These are phyloP conservation scores for Odontarrhena argentea DNA, from an alignment of 345 rosid genomes.

Conservation along the genomic window DNA sequence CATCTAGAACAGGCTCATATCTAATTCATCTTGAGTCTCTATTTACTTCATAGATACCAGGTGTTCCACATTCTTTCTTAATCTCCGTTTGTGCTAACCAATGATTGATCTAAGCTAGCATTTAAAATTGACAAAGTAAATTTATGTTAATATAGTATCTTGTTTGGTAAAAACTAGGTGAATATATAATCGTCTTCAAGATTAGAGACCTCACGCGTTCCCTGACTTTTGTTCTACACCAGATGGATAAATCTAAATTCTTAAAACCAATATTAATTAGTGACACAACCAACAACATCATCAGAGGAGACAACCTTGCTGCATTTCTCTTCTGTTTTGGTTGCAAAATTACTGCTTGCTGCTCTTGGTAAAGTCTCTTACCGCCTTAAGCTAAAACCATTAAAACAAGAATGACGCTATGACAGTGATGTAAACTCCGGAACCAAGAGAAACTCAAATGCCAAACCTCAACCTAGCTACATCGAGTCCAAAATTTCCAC, in stretches of 20 bases:
- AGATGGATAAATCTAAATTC: no score
- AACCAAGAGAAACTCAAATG: constrained; percentile 5
- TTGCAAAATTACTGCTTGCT: constrained; percentile 17
- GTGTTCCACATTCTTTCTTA: no score
- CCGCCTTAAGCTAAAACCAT: constrained; percentile 58
- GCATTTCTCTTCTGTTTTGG: background rate
- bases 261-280: no score
- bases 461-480: no score
- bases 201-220: no score
- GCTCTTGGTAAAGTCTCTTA: constrained; percentile 52
- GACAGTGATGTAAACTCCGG: constrained; percentile 15
- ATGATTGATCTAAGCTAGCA: constrained; percentile 32
- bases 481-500: no score
- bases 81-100: background rate
- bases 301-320: constrained; percentile 33
- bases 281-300: constrained; percentile 27
- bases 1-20: no score
- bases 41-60: no score
- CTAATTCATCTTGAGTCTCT: no score
- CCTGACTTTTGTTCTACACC: no score
- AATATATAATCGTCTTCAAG: constrained; percentile 30
- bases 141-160: constrained; percentile 62
- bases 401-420: constrained; percentile 33
- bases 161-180: constrained; percentile 47
- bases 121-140: constrained; percentile 18